Evolutionary conservation across 1,284 basidiomycete genomes (phyloP), one percentile per base, ranked within the genome.

Genomic region (Pisolithus thermaeus): DNA sequence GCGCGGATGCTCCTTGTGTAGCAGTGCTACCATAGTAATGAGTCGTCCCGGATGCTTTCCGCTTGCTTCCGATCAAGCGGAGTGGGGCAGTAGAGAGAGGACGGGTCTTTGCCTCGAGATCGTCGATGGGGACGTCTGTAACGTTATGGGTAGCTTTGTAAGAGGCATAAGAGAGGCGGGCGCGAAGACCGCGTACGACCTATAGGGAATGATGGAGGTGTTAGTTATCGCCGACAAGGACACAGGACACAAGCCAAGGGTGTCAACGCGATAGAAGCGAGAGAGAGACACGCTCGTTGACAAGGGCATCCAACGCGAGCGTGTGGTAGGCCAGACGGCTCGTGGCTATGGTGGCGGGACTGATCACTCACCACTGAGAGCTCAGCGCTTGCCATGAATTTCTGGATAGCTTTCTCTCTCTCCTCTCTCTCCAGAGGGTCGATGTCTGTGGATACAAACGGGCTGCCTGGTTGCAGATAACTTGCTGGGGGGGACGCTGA

Each of bases 141-240:
- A 87, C 69, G 62, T 88, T 86, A 63, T 87, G 78, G 27, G 76
- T 77, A 7, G 87, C 86, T 71, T 90, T 90, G 77, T 83, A 90
- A 3, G 83, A 83, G 32, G 88, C 87, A 67, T 89, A 87, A 1
- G 85, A 78, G 46, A 90, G 78, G 56, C 87, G 82, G 59, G 86
- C 77, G 57, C 88, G 81, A 49, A 90, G 76, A 51, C 78, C 81
- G 64, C 85, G 84, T 61, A 87, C 87, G 40, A 90, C 79, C 87
- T 90, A 69, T 58, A 58, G 56, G 65, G 39, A 41, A 52, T 50
- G 59, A 62, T 55, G 69, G 63, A 72, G 70, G 66, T 57, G 69
- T 66, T 53, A 71, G 70, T 55, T n/a, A n/a, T 22, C 18, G 14
- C 14, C 41, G 49, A 58, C 49, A 39, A 59, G 36, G 43, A 48